phyloP scores from a whole-genome alignment of 805 yeast genomes.

The Ogataea minuta region DNA sequence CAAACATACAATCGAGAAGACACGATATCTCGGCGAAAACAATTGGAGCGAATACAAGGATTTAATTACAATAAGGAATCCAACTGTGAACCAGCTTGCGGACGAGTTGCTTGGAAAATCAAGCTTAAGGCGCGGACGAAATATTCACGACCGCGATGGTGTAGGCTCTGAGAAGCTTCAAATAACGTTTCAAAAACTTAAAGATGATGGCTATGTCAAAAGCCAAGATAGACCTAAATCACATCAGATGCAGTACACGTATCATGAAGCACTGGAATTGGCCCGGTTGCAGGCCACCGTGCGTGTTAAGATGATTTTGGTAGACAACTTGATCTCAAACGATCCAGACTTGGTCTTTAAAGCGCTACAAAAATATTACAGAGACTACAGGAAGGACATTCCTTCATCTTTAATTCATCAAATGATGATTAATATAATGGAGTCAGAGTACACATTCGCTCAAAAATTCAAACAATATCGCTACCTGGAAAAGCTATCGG shows the following conservation, averaged over 20 bases:
- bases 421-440: conserved; percentile 25
- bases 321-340: conserved; percentile 16
- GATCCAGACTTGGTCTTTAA: conserved; percentile 17
- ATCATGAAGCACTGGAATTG: conserved; percentile 14
- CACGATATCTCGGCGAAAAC: background rate
- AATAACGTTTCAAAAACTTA: conserved; percentile 10
- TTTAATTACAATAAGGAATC: conserved; percentile 3
- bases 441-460: conserved; percentile 11
- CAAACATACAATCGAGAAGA: conserved; percentile 1
- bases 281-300: conserved; percentile 17
- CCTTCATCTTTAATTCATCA: conserved; percentile 28
- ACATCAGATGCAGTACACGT: background rate
- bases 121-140: background rate
- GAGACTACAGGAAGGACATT: conserved; percentile 23
- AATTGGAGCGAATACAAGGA: background rate
- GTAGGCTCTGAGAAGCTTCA: conserved; percentile 8
- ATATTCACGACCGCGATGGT: conserved; percentile 1
- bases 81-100: conserved; percentile 6
- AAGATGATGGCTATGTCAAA: conserved; percentile 3
- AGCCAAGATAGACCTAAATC: background rate
- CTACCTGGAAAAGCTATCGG: conserved; percentile 24
- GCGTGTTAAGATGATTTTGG: conserved; percentile 20
- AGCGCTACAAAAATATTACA: conserved; percentile 17
- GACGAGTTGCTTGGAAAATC: conserved; percentile 9
- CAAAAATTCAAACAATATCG: conserved; percentile 23